Percentiles rank a stretch among this genome's conserved stretches.
Conservation (phyloP, 2,329 filamentous ascomycete species). For the Thielaviopsis populi region DNA sequence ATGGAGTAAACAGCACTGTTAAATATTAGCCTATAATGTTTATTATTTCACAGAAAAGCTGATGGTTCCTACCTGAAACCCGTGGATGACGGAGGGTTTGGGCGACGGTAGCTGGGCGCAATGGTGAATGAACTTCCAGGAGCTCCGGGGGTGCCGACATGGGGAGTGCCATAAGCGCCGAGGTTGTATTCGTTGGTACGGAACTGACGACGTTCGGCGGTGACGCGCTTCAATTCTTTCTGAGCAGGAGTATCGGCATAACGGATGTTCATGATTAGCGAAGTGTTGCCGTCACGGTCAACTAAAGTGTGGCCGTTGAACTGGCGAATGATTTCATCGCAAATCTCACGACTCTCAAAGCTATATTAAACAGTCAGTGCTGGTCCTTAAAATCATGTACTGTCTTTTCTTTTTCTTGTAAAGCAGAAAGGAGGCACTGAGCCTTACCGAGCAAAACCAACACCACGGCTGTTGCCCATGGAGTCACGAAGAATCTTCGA, state of each 20-base stretch:
- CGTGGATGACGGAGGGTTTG: slow-evolving; percentile 22
- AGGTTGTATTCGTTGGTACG: slow-evolving; percentile 90
- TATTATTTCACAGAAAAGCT: neutral
- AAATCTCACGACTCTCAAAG: slow-evolving; percentile 78
- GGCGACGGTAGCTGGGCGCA: slow-evolving; percentile 20
- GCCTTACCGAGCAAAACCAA: slow-evolving; percentile 84
- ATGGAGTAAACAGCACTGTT: slow-evolving; percentile 6
- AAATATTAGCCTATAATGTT: neutral
- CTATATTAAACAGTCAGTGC: slow-evolving; percentile 32
- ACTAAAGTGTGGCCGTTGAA: slow-evolving; percentile 70
- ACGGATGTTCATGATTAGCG: slow-evolving; percentile 74
- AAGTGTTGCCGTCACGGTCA: slow-evolving; percentile 41
- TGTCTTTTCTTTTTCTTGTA: neutral
- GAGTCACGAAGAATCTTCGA: slow-evolving; percentile 89
- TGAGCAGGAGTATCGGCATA: slow-evolving; percentile 95
- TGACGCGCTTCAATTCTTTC: slow-evolving; percentile 92
- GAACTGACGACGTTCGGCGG: slow-evolving; percentile 86
- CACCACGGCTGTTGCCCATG: slow-evolving; percentile 85
- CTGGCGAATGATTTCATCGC: slow-evolving; percentile 72
- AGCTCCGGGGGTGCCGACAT: slow-evolving; percentile 36
- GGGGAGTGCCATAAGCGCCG: slow-evolving; percentile 49
- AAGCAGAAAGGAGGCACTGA: neutral
- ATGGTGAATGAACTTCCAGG: slow-evolving; percentile 23
- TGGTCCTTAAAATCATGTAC: slow-evolving; percentile 19
- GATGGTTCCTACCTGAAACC: slow-evolving; percentile 1